Evolutionary conservation across 148 eudicot genomes (phyloP), one percentile per base, ranked within the genome.

Genomic region (Tetragonia tetragonoides): DNA sequence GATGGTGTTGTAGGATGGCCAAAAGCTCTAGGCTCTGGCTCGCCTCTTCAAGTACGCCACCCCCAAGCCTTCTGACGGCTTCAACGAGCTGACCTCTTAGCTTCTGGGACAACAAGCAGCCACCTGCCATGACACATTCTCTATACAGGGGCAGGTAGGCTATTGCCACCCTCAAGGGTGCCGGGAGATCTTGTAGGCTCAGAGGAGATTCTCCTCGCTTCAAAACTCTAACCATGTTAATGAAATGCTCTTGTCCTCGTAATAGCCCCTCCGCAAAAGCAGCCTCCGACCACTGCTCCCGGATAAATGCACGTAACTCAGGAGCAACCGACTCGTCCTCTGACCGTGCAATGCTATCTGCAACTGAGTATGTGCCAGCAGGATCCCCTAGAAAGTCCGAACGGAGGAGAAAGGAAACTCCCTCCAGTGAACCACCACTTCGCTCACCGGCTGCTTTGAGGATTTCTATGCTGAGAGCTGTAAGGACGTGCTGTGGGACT

Each of bases 371-470:
- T 0, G 99, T 95, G 38, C 92, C 88, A 0, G 87, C 79, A 3
- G 99, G 93, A 39, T 95, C 97, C 1, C 92, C 90, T 15, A 95
- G 70, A 79, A 95, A 95, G 87, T 95, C 84, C 0, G 99, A 87
- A 2, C 85, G 84, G 37, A 95, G 97, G 75, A 95, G 99, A 78
- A 93, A 95, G 4, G 91, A 90, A 1, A 95, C 99, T n/a, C 99
- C 99, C 7, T 88, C 92, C 10, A 95, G 93, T 28, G 97, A 95
- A 44, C 98, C 97, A 17, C 93, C 86, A 23, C 93, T 90, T 21
- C 99, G 85, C 81, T 95, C 99, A 1, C 97, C 99, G 6, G 99
- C 99, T 7, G 97, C 99, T 82, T 95, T 95, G 56, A 95, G 97
- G 39, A 95, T 93, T 83, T 95, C 99, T 5, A 93, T 85, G 84